Evolutionary conservation across 805 yeast species (phyloP).

Genomic region (Debaryomyces prosopidis): DNA sequence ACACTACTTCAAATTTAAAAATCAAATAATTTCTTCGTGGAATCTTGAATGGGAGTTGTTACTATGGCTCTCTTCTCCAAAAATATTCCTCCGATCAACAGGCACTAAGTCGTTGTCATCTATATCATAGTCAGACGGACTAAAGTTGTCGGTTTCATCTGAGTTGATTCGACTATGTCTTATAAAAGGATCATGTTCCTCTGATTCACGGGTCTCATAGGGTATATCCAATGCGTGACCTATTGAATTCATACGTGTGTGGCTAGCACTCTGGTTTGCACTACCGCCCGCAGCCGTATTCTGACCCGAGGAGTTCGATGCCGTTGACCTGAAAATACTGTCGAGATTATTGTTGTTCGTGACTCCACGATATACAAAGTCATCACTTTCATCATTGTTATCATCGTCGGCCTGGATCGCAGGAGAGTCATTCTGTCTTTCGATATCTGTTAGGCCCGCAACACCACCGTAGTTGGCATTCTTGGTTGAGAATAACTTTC

Average conservation of each 20-base stretch:
- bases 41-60: slow-evolving; percentile 22
- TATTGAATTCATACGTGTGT: slow-evolving; percentile 28
- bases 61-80: slow-evolving; percentile 8
- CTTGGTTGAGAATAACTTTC: slow-evolving; percentile 30
- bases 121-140: slow-evolving; percentile 19
- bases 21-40: slow-evolving; percentile 14
- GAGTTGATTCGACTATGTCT: slow-evolving; percentile 8
- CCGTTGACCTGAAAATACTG: slow-evolving; percentile 32
- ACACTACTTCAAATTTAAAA: background rate
- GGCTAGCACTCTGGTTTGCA: slow-evolving; percentile 14
- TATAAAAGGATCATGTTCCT: background rate
- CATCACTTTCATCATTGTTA: slow-evolving; percentile 21
- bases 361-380: slow-evolving; percentile 45
- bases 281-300: slow-evolving; percentile 14
- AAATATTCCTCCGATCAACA: slow-evolving; percentile 8
- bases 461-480: slow-evolving; percentile 13
- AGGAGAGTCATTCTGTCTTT: slow-evolving; percentile 20
- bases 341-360: slow-evolving; percentile 43
- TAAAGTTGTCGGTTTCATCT: slow-evolving; percentile 8
- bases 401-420: slow-evolving; percentile 7
- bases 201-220: slow-evolving; percentile 14
- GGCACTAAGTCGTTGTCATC: slow-evolving; percentile 14
- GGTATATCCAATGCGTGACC: slow-evolving; percentile 22
- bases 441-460: slow-evolving; percentile 21
- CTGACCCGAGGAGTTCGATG: slow-evolving; percentile 10